Evolutionary conservation across 176 grass and related monocot species (phyloP), one percentile per base, ranked within the genome.

Genomic region (Puya raimondii): DNA sequence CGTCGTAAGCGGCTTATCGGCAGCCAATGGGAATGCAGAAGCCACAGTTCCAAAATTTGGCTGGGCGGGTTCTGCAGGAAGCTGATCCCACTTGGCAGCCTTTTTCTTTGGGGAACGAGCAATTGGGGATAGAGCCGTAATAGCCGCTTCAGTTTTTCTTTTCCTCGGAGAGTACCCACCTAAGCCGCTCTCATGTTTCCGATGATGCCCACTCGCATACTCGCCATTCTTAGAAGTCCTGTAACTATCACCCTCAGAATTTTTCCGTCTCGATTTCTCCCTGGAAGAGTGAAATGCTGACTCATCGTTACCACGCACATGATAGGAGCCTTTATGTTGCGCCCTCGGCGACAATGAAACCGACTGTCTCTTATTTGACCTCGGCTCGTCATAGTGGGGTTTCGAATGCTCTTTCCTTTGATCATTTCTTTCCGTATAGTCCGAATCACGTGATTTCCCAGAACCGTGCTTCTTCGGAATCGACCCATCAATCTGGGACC

Each of bases 121-220:
- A 17, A 25, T 70, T 5, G 49, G 76, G 23, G 81, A 47, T 66
- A 66, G 11, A 73, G 64, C 69, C 76, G 75, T 85, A 63, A 70
- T 72, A 53, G 64, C 69, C 20, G 78, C 72, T 12, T 66, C 68
- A 74, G 79, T 87, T 85, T 81, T 86, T 56, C 79, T 87, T 84
- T 90, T 96, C 77, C 91, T 96, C 70, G 87, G 91, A 72, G 91
- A 96, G 64, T 96, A 96, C 51, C 91, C 87, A 85, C 91, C 91
- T 48, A 96, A 79, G 11, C 71, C 71, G 65, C 77, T 90, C 81
- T 77, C 82, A 67, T 83, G 25, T 90, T 79, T 92, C 50, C 69
- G 74, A 64, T 88, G 71, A 48, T 83, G 82, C 17, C 72, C 81
- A 65, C 81, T 51, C 80, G 47, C 70, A 53, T 91, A 83, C 42